Evolutionary conservation across 805 yeast genomes (phyloP), one percentile per base, ranked within the genome.

Genomic region (Metschnikowia santaceciliae): DNA sequence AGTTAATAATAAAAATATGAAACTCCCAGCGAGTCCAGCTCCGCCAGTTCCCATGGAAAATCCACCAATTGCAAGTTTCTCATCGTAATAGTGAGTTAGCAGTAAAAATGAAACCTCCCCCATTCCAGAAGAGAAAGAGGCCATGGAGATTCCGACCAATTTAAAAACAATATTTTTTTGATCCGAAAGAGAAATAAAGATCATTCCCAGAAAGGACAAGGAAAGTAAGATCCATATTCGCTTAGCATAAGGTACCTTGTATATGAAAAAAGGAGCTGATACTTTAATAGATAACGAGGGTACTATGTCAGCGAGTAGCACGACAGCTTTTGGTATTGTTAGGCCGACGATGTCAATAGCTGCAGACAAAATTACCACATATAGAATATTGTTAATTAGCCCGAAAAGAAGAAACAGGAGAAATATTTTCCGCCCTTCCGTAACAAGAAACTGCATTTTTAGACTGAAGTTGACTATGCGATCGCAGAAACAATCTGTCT

Each of bases 41-140:
- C 90, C 96, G 3, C 99, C 98, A 0, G 98, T 92, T 1, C 99
- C 99, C 6, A 90, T 80, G 19, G 96, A 87, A 82, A 95, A 92
- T 0, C 96, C 97, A 46, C 84, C 82, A 42, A 92, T 71, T 3
- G 95, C 74, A n/a, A 64, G 57, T 15, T 75, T 74, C 17, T 74
- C 77, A n/a, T 56, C 49, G 65, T 82, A 90, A 59, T 74, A 85
- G 63, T 91, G 96, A 1, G 97, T 89, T 66, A 92, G 70, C 64
- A 88, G 96, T 40, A 92, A 69, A 57, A 92, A 92, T 0, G 97
- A 88, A 5, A 88, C 72, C 64, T 92, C 99, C 0, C 99, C 99
- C 22, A 91, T 69, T 0, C 98, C 98, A 0, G 96, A 85, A 15
- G 96, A 84, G 2, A 81, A 57, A 0, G 96, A 88, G 0, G 97